Percentiles rank a stretch among this genome's conserved stretches.
Conservation (phyloP, 2,329 filamentous ascomycete genomes). For the Elsinoe fawcettii region DNA sequence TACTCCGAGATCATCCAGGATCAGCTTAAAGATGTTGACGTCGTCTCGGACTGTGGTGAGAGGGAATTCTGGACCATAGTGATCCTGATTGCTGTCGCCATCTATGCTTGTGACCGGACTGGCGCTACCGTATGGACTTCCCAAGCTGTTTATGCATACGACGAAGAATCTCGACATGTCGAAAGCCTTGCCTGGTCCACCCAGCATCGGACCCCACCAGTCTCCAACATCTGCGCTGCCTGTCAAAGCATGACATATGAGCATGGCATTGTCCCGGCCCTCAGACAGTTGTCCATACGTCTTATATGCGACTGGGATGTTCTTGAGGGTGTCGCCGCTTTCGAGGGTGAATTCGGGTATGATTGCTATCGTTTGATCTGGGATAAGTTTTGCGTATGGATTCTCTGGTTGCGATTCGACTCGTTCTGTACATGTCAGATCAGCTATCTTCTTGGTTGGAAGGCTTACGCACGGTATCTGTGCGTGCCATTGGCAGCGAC, state of each 20-base stretch:
- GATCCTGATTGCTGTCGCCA: slow-evolving; percentile 62
- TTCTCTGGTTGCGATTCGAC: slow-evolving; percentile 71
- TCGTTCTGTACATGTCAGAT: slow-evolving; percentile 24
- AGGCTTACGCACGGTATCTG: background rate
- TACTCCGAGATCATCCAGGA: slow-evolving; percentile 74
- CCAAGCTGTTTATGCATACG: slow-evolving; percentile 77
- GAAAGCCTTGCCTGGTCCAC: slow-evolving; percentile 69
- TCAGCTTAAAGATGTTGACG: slow-evolving; percentile 74
- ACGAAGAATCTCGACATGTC: slow-evolving; percentile 78
- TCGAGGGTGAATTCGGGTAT: slow-evolving; percentile 88
- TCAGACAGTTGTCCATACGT: slow-evolving; percentile 52
- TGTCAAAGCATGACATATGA: slow-evolving; percentile 75
- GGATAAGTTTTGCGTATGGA: slow-evolving; percentile 77
- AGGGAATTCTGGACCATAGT: slow-evolving; percentile 93
- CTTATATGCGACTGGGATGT: slow-evolving; percentile 62
- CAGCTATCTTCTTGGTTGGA: background rate
- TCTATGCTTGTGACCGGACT: slow-evolving; percentile 84
- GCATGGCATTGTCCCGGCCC: slow-evolving; percentile 53
- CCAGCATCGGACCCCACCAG: slow-evolving; percentile 81
- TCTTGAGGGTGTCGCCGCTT: slow-evolving; percentile 73
- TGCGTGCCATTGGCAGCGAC: background rate
- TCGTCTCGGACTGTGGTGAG: slow-evolving; percentile 93
- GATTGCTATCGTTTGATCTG: slow-evolving; percentile 78
- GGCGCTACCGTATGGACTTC: slow-evolving; percentile 79
- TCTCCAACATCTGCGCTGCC: slow-evolving; percentile 78